Evolutionary conservation across 768 basidiomycete species (phyloP), one percentile per base, ranked within the genome.

Genomic region (Lenzites betulinus): DNA sequence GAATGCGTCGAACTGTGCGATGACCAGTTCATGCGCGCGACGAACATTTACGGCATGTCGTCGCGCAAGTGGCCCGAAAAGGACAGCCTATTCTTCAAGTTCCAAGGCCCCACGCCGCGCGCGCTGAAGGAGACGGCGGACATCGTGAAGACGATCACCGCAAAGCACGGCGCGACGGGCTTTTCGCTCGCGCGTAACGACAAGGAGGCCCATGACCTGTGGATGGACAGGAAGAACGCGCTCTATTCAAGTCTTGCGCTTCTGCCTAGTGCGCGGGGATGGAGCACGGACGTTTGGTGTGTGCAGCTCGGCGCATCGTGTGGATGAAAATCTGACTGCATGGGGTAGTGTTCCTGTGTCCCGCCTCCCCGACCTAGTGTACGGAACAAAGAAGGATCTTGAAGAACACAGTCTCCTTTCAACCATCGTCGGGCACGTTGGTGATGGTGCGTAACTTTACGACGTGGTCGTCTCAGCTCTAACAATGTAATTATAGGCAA

Each of bases 1-100:
- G 92, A 94, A 78, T 95, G 93, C 59, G 84, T 93, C 38, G 93
- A 95, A 66, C 83, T 94, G 7, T 79, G 91, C 26, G 93, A 96
- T 70, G 81, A 84, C 48, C 73, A 79, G 44, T 85, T 87, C 72
- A 88, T 92, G 82, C 72, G 76, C 35, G 81, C 87, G 6, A 79
- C 81, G 39, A 87, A 89, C 71, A 74, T 76, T 44, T 81, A 76
- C 57, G 84, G 83, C 65, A 78, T 75, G 62, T 86, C 82, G 28
- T 71, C 71, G 38, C 80, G 77, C 41, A 80, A 79, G 60, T 92
- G 86, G 74, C 81, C 82, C 0, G 84, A 81, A 54, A 77, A 75
- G 26, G 90, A 93, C 69, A 85, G 82, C 22, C 78, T 96, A 12
- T 92, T 93, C 76, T 90, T 96, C 81, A 93, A 94, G 71, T 86